A percentile compares a stretch with the other conserved stretches of the same genome.
Evolutionary conservation across 805 yeast species (phyloP).

Genomic region (Zygotorulaspora danielsina): DNA sequence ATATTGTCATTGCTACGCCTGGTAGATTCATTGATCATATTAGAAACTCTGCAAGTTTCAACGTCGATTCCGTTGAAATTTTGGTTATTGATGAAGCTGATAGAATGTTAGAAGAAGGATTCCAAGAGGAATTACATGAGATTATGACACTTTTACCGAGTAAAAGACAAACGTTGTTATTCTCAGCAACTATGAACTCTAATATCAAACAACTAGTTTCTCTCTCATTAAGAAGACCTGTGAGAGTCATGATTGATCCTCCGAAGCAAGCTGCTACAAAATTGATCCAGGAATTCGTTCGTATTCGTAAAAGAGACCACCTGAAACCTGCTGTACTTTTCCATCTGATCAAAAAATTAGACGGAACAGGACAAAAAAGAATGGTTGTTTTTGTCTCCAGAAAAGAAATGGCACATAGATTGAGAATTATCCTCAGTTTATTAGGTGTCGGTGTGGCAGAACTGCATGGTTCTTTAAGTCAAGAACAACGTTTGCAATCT

Average conservation of each 20-base stretch:
- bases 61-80: slow-evolving; percentile 86
- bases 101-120: slow-evolving; percentile 98
- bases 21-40: slow-evolving; percentile 98
- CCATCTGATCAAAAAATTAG: slow-evolving; percentile 63
- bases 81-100: slow-evolving; percentile 97
- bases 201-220: slow-evolving; percentile 83
- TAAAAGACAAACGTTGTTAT: slow-evolving; percentile 87
- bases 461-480: slow-evolving; percentile 77
- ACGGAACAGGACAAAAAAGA: slow-evolving; percentile 59
- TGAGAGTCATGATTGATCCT: slow-evolving; percentile 91
- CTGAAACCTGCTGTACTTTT: slow-evolving; percentile 79
- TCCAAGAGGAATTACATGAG: slow-evolving; percentile 90
- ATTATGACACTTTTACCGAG: slow-evolving; percentile 81
- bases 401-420: slow-evolving; percentile 83
- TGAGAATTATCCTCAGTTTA: slow-evolving; percentile 71
- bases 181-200: slow-evolving; percentile 98
- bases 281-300: slow-evolving; percentile 86
- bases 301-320: slow-evolving; percentile 85
- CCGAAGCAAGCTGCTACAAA: slow-evolving; percentile 93
- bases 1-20: slow-evolving; percentile 95
- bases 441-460: slow-evolving; percentile 75
- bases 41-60: slow-evolving; percentile 88
- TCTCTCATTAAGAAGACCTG: slow-evolving; percentile 84
- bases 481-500: slow-evolving; percentile 87
- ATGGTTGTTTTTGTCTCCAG: slow-evolving; percentile 88